Base-by-base conservation (phyloP, 352 stramenopile genomes). In the Phytophthora litchii region DNA sequence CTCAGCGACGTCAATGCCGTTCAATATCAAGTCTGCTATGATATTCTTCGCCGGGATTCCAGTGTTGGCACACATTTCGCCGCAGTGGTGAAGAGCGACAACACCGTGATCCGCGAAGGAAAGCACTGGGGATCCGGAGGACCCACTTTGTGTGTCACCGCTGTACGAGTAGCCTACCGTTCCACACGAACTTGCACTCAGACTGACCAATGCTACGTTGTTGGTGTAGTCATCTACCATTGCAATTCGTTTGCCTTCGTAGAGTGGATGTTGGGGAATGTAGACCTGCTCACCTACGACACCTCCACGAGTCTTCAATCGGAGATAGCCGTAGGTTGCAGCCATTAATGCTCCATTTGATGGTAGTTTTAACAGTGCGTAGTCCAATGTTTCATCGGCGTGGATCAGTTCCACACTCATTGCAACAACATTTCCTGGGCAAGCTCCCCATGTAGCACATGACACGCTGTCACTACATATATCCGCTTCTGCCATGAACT, bases 61-160 rank as follows among this genome's bases (percentile, higher is more conserved):
- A 1, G 73, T 83, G 40, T 91, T 91, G 3, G 64, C 63, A 27
- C 82, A 89, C 51, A 71, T 60, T 42, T 83, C 54, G 4, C 82
- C 82, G 54, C 82, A 91, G 45, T 88, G 81, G 54, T 91, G 77
- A n/a, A 91, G 63, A 14, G 79, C 82, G 32, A 89, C 62, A 13
- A 91, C 82, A 13, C 75, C 74, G 57, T 89, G 66, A 54, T 88
- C 77, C 0, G 53, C 17, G 4, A 63, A 68, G 13, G 74, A 78
- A 8, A 91, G 50, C 3, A 91, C 78, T 0, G 82, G 82, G 6
- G 81, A 85, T 0, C 81, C 81, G 0, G 81, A 91, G 2, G 81
- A 89, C 1, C 81, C 81, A 8, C 60, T 74, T 14, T 91, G 67
- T 2, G 81, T 91, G 51, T 91, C 81, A 9, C 70, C 77, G 32